Evolutionary conservation across 345 rosid species (phyloP).

Genomic region (Melaleuca quinquenervia): DNA sequence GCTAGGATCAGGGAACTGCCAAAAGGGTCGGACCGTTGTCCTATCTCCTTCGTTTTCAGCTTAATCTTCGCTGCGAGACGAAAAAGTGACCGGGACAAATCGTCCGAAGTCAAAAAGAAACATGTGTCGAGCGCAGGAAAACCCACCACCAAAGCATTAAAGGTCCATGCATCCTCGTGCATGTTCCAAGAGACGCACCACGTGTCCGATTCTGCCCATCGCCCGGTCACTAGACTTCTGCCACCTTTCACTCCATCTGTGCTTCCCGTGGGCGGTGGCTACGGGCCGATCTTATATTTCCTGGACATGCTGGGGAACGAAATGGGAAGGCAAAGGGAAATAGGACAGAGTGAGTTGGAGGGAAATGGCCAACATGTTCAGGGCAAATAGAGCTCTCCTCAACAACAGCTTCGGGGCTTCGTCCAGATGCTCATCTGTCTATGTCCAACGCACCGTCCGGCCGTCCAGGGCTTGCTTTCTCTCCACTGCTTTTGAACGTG

Average conservation of each 20-base stretch:
- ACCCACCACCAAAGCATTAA: neutral
- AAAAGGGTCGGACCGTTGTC: neutral
- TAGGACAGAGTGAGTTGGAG: neutral
- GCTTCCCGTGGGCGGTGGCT: neutral
- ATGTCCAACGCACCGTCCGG: neutral
- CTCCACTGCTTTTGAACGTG: conserved; percentile 13
- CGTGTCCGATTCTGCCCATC: neutral
- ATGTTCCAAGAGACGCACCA: neutral
- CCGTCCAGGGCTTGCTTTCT: neutral
- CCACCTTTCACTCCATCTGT: neutral
- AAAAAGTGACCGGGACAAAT: neutral
- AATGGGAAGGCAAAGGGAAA: neutral
- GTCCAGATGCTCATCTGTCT: neutral
- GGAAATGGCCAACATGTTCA: neutral
- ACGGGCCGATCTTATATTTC: neutral
- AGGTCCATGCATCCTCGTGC: neutral
- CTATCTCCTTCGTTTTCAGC: neutral
- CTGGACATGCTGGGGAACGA: neutral
- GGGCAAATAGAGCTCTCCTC: conserved; percentile 8
- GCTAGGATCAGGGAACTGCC: neutral
- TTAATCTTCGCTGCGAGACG: neutral
- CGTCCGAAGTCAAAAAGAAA: neutral
- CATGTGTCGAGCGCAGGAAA: neutral
- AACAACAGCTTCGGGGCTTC: neutral
- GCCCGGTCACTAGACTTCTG: neutral